phyloP scores from a whole-genome alignment of 192 early-diverging fungal genomes.

The Thamnidium elegans region DNA sequence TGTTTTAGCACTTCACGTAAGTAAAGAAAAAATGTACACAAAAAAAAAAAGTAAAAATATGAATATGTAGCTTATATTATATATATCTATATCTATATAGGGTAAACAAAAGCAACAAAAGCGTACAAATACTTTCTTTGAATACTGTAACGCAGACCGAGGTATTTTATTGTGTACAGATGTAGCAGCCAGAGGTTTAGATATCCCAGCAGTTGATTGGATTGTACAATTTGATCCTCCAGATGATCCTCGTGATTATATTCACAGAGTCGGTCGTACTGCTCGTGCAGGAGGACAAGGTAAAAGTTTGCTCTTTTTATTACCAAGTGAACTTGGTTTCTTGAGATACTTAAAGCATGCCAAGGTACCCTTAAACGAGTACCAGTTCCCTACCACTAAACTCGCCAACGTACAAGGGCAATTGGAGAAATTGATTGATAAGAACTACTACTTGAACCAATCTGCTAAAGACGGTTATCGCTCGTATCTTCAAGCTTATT shows the following conservation, averaged over 20 bases:
- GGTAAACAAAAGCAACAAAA: conserved; percentile 98
- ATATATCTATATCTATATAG: conserved; percentile 23
- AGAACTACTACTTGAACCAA: conserved; percentile 97
- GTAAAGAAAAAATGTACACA: too few species aligned
- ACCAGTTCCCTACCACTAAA: conserved; percentile 93
- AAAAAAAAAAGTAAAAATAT: neutral
- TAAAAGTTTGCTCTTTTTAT: conserved; percentile 91
- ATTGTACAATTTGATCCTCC: conserved; percentile 99
- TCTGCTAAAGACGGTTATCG: conserved; percentile 95
- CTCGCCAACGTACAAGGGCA: conserved; percentile 95
- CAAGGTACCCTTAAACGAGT: conserved; percentile 98
- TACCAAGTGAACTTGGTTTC: conserved; percentile 93
- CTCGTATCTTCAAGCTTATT: conserved; percentile 94
- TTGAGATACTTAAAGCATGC: conserved; percentile 96
- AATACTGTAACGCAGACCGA: conserved; percentile 92
- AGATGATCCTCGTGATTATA: conserved; percentile 98
- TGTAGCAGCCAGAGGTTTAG: conserved; percentile 95
- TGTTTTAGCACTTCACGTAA: conserved; percentile 93
- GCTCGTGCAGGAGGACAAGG: conserved; percentile 89
- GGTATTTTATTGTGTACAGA: conserved; percentile 96
- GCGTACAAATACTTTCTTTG: conserved; percentile 98
- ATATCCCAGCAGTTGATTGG: conserved; percentile 98
- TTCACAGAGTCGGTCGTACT: conserved; percentile 94
- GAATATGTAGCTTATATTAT: neutral
- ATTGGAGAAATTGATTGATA: conserved; percentile 93